Evolutionary conservation across 1,139 yeast genomes (phyloP).

Genomic region (Sugiyamaella sp.): DNA sequence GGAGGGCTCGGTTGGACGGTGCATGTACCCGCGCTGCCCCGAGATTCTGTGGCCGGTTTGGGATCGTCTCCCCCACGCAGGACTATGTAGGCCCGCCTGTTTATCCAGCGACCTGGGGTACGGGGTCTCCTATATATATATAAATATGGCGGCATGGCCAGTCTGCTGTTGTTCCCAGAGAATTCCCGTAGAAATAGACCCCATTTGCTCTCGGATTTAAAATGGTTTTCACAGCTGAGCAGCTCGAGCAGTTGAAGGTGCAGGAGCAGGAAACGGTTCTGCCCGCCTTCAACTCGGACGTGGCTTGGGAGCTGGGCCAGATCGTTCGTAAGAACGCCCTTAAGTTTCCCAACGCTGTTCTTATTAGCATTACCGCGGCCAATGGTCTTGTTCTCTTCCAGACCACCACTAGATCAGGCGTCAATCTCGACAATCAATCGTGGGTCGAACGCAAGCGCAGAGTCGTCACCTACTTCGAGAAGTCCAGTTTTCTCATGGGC

Average conservation of each 20-base stretch:
- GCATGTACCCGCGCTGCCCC: background rate
- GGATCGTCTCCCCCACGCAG: conserved; percentile 1
- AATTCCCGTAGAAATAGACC: no score
- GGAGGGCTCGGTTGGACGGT: background rate
- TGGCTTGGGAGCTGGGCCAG: conserved; percentile 43
- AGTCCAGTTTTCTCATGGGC: conserved; percentile 59
- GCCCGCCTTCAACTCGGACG: conserved; percentile 40
- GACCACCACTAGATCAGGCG: conserved; percentile 49
- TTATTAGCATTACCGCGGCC: conserved; percentile 54
- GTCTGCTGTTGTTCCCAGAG: no score
- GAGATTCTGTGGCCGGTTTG: background rate
- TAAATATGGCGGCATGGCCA: no score
- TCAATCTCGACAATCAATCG: conserved; percentile 56
- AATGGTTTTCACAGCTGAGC: conserved; percentile 7
- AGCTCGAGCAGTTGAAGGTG: conserved; percentile 34
- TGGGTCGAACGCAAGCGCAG: conserved; percentile 62
- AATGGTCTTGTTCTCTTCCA: conserved; percentile 59
- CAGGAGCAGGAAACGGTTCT: conserved; percentile 38
- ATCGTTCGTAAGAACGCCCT: conserved; percentile 36
- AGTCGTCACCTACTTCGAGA: conserved; percentile 55
- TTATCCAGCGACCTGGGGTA: background rate
- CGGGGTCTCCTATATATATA: background rate
- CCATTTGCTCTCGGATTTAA: background rate
- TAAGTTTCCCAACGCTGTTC: conserved; percentile 43
- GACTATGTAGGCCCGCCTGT: background rate